Evolutionary conservation across 352 stramenopile species (phyloP).

Genomic region (Pythium graminicola): DNA sequence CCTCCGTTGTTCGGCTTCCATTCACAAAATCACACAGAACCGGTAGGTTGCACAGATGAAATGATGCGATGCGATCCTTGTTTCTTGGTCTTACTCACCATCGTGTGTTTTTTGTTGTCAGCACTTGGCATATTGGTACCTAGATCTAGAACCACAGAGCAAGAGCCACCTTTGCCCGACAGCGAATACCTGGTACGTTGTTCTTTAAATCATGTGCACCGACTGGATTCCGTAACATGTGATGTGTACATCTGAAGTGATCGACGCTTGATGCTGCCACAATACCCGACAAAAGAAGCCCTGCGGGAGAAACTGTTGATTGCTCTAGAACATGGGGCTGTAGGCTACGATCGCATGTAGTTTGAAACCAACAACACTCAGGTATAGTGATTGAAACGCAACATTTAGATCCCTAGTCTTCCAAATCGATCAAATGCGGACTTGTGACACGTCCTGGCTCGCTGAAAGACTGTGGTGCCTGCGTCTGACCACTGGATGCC

Average conservation of each 20-base stretch:
- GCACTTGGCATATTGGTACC: slow-evolving; percentile 60
- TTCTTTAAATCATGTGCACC: too few species aligned
- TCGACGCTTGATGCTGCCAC: slow-evolving; percentile 58
- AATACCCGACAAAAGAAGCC: slow-evolving; percentile 43
- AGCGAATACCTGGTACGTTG: slow-evolving; percentile 68
- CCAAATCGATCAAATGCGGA: slow-evolving; percentile 42
- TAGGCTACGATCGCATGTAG: slow-evolving; percentile 77
- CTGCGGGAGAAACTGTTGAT: slow-evolving; percentile 59
- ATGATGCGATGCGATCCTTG: too few species aligned
- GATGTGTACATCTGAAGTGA: slow-evolving; percentile 32
- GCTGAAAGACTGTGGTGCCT: slow-evolving; percentile 31
- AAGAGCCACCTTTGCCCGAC: slow-evolving; percentile 48
- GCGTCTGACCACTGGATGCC: neutral
- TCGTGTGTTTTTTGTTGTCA: slow-evolving; percentile 13
- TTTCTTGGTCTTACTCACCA: neutral
- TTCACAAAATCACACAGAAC: slow-evolving; percentile 42
- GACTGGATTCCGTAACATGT: neutral
- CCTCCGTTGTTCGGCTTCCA: slow-evolving; percentile 74
- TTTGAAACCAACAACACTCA: neutral
- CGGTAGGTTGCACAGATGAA: slow-evolving; percentile 35
- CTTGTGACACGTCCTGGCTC: slow-evolving; percentile 46
- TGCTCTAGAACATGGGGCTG: slow-evolving; percentile 48
- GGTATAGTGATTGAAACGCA: too few species aligned
- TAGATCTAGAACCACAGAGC: slow-evolving; percentile 52
- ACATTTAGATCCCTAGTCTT: too few species aligned